Evolutionary conservation across 106 monocot genomes (phyloP).

Genomic region (Phalaenopsis aphrodite): DNA sequence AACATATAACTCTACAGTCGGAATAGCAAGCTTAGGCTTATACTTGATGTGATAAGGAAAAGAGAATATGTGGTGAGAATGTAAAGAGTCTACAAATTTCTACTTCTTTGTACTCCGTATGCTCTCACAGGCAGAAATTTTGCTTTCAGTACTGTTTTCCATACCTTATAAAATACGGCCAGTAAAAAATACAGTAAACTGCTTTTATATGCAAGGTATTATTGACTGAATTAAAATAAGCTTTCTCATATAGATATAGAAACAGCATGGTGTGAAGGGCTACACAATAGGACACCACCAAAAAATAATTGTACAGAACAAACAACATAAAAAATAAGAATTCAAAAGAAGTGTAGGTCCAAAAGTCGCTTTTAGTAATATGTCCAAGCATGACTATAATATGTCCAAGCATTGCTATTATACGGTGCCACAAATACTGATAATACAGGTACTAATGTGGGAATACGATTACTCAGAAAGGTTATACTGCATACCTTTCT

Average conservation of each 20-base stretch:
- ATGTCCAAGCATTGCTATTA: neutral
- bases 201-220: neutral
- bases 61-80: neutral
- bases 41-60: neutral
- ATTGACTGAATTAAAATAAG: too few species aligned
- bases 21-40: neutral
- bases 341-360: neutral
- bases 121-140: neutral
- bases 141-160: neutral
- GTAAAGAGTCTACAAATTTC: neutral
- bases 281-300: neutral
- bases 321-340: neutral
- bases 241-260: neutral
- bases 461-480: neutral
- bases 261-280: neutral
- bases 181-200: neutral
- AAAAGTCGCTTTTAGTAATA: neutral
- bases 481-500: slow-evolving; percentile 44
- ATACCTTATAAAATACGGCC: neutral
- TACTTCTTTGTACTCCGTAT: neutral
- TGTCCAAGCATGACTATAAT: neutral
- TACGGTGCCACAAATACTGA: neutral
- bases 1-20: neutral
- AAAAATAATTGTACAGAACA: neutral
- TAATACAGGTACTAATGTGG: neutral